Base-by-base conservation (phyloP, 805 yeast genomes). In the Sporopachydermia quercuum region DNA sequence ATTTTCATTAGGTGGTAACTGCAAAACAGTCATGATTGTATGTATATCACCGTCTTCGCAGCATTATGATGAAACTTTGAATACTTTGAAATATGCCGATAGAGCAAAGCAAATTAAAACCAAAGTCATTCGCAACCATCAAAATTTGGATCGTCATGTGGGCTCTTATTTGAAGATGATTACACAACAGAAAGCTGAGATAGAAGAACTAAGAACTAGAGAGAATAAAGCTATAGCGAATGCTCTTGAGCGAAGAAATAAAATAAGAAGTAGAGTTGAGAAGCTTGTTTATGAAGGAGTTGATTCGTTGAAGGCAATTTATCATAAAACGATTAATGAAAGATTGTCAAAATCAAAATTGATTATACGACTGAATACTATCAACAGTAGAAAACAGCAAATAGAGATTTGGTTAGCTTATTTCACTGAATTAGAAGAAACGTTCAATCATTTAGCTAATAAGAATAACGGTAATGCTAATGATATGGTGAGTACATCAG, bases 21-120 rank as follows among this genome's bases (percentile, higher is more conserved):
- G 97, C 58, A 80, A 82, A 54, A 89, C 97, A 0, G 87, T 85
- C 3, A 89, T 89, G 97, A 83, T 89, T 47, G 96, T 86, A 2
- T 89, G 97, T 58, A 71, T 89, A 3, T 78, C 93, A 3, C 96
- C 96, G 0, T 80, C 86, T 43, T 72, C 82, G 19, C 68, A 65
- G 36, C 96, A 89, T 56, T 86, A 85, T 55, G 97, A 89, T 52
- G 97, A 89, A 53, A 87, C 97, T 1, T 63, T 83, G 39, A 89
- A 89, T 55, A 84, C 96, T 0, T 67, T 89, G 44, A 83, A 84
- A 42, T 89, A 87, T 56, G 96, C 96, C 0, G 76, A 85, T 53
- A 63, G 96, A 35, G 96, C 96, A 13, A 86, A 86, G 53, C 86
- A 80, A 47, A 87, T 87, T 48, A 82, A 82, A 53, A 87, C 95